Evolutionary conservation across 192 early-diverging fungal species (phyloP), one percentile per base, ranked within the genome.

Genomic region (Podila epigama): DNA sequence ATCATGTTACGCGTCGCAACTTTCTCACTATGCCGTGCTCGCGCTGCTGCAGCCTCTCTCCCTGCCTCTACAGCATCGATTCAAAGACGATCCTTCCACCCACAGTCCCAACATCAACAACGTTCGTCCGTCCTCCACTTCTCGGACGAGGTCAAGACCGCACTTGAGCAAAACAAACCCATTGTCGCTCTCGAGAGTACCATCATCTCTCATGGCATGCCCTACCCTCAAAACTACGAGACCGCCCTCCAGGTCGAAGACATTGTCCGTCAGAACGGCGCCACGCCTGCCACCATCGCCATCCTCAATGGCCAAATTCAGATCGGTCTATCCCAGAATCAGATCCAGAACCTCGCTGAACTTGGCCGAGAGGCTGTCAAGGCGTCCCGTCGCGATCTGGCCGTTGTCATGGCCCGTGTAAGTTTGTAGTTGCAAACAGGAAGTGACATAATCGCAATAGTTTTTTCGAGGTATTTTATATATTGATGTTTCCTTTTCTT

Each of bases 201-300:
- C 18, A 97, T 98, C 63, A 96, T 98, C 68, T 92, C 92, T 67
- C 97, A 98, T 79, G 97, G 90, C 65, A 95, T 98, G 94, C 95
- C 95, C 10, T 96, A 92, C 81, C 96, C 96, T 25, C 88, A 90
- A 44, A 99, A 99, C 83, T 81, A 94, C 28, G 88, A 93, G 60
- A 96, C 93, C 0, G 96, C 97, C 2, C 81, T 86, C 25, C 82
- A 77, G 25, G 92, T 99, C 40, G 97, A 99, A 71, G 65, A 79
- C 28, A 87, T 93, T 40, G 86, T 99, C 4, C 81, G 85, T 2
- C 68, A 84, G 12, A 68, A 92, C 54, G 95, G 94, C 0, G 89
- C 90, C 32, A 82, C 85, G 2, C 95, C 97, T 0, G 97, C 97
- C 1, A 96, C 95, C 1, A 92, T 99, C 68, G 96, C 95, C 37